These are phyloP conservation scores for Diospyros lotus DNA, from an alignment of 148 eudicot genomes.

Conservation along the genomic window DNA sequence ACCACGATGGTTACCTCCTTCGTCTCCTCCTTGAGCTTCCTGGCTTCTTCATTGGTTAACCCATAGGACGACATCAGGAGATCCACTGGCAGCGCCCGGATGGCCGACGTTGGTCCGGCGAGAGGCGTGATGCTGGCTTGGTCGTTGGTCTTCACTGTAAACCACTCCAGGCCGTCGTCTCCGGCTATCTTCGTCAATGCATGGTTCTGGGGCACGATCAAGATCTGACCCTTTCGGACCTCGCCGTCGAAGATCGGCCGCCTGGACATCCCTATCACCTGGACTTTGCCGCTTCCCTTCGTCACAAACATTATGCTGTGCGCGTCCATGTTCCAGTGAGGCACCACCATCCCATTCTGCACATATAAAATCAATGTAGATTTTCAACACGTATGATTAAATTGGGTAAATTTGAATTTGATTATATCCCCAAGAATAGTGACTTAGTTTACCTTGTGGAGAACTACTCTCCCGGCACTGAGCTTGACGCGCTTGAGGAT, in stretches of 20 bases:
- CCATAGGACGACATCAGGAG: background rate
- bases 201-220: conserved; percentile 7
- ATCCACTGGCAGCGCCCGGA: background rate
- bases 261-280: background rate
- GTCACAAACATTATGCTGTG: conserved; percentile 6
- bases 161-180: conserved; percentile 6
- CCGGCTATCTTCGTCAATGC: background rate
- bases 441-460: conserved; percentile 21
- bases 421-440: background rate
- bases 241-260: background rate
- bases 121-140: background rate
- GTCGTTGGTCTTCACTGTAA: conserved; percentile 8
- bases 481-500: conserved; percentile 20
- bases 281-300: conserved; percentile 1
- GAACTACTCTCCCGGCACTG: conserved; percentile 28
- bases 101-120: conserved; percentile 5
- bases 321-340: conserved; percentile 9
- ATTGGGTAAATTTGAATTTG: background rate
- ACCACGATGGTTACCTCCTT: background rate
- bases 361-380: background rate
- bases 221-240: background rate
- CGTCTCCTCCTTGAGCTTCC: conserved; percentile 3
- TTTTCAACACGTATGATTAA: background rate
- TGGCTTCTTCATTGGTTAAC: conserved; percentile 4
- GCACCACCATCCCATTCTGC: conserved; percentile 6